Percentiles rank a stretch among this genome's conserved stretches.
Conservation (phyloP, 495 filamentous ascomycete genomes). For the Penicillium antarcticum region DNA sequence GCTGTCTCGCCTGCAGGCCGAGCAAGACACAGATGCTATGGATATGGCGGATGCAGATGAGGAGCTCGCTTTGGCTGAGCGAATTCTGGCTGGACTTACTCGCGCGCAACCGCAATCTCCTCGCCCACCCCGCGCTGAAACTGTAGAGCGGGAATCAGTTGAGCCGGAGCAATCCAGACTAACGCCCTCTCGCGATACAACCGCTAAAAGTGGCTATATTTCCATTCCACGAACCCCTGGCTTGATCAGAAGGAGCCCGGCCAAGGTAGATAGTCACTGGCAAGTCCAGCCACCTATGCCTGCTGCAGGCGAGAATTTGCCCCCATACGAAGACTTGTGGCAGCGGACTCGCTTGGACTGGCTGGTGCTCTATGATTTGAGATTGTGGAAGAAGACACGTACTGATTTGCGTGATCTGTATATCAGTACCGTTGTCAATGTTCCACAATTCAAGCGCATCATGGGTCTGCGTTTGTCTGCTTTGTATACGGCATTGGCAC, state of each 20-base stretch:
- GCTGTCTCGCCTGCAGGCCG: conserved; percentile 21
- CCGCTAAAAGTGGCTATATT: conserved; percentile 19
- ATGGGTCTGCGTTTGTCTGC: conserved; percentile 89
- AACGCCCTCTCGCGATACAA: conserved; percentile 9
- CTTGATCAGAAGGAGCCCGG: conserved; percentile 31
- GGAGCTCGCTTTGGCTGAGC: conserved; percentile 66
- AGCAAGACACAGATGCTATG: conserved; percentile 45
- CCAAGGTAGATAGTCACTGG: conserved; percentile 73
- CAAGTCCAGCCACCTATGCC: conserved; percentile 71
- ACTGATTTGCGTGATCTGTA: conserved; percentile 90
- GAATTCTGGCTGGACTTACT: conserved; percentile 49
- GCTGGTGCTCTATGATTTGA: conserved; percentile 92
- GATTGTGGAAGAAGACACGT: conserved; percentile 94
- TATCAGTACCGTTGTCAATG: conserved; percentile 91
- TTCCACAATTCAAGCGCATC: conserved; percentile 95
- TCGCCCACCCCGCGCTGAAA: conserved; percentile 5
- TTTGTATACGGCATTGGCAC: conserved; percentile 87
- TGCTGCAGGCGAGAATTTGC: conserved; percentile 50
- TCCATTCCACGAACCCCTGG: conserved; percentile 39
- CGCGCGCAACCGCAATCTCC: conserved; percentile 8
- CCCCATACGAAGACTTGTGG: conserved; percentile 78
- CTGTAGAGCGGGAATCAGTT: conserved; percentile 56
- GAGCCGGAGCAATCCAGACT: conserved; percentile 34
- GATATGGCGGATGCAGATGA: conserved; percentile 35
- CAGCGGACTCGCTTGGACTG: conserved; percentile 88